Conservation (phyloP, 805 yeast species). For the Debaryomyces maramus region DNA sequence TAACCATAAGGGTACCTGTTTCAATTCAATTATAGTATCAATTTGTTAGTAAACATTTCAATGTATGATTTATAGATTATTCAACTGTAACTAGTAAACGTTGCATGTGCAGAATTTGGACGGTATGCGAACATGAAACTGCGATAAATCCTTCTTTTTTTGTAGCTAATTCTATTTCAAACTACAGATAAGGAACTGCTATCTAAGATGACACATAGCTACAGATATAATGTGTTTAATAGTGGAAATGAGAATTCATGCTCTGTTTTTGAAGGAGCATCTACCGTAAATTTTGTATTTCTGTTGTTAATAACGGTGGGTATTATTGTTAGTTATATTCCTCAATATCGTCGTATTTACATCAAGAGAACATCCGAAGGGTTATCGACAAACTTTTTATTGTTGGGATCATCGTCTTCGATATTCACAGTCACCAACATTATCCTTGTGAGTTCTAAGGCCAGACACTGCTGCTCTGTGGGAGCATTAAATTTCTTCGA, state of each 20-base stretch:
- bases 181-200: too few species aligned
- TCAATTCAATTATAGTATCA: slow-evolving; percentile 33
- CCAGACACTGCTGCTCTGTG: slow-evolving; percentile 58
- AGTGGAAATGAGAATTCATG: slow-evolving; percentile 25
- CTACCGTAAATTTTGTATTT: slow-evolving; percentile 46
- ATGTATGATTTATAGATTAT: too few species aligned
- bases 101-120: too few species aligned
- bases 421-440: slow-evolving; percentile 67
- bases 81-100: too few species aligned
- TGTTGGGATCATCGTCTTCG: slow-evolving; percentile 72
- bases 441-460: slow-evolving; percentile 57
- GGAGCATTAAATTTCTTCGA: slow-evolving; percentile 50
- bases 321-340: slow-evolving; percentile 68
- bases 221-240: too few species aligned
- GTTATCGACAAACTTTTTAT: slow-evolving; percentile 66
- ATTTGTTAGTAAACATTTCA: too few species aligned
- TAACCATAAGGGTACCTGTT: slow-evolving; percentile 28
- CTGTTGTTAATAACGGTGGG: slow-evolving; percentile 62
- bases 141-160: too few species aligned
- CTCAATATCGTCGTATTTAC: slow-evolving; percentile 67
- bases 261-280: slow-evolving; percentile 49
- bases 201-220: too few species aligned
- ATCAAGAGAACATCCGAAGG: slow-evolving; percentile 71
- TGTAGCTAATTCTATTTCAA: too few species aligned
- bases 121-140: too few species aligned